A percentile compares a stretch with the other conserved stretches of the same genome.
Evolutionary conservation across 2,329 filamentous ascomycete species (phyloP).

Genomic region (Ophiostoma populinum): DNA sequence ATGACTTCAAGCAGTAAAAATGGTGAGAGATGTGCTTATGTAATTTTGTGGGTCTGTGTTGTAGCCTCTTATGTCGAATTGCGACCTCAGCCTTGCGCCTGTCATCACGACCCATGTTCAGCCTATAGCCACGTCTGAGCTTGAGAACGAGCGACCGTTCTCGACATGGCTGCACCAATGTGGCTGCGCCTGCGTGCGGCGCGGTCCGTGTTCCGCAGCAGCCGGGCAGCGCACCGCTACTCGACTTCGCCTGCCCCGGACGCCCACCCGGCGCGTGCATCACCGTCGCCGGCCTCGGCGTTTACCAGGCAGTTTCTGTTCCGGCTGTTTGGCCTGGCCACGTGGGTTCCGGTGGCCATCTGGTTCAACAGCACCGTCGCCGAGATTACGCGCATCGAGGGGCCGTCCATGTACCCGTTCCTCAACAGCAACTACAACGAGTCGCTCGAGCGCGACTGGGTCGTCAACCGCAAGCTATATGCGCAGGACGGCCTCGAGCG

Average conservation of each 20-base stretch:
- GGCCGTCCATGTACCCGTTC: conserved; percentile 60
- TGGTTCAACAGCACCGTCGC: conserved; percentile 45
- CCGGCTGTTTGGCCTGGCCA: conserved; percentile 34
- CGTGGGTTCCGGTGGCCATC: conserved; percentile 44
- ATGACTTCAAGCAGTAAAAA: too few species aligned
- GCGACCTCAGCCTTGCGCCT: too few species aligned
- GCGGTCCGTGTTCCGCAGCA: too few species aligned
- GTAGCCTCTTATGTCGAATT: too few species aligned
- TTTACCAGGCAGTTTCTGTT: conserved; percentile 23
- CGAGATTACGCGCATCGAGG: conserved; percentile 38
- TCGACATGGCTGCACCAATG: too few species aligned
- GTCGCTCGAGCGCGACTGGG: conserved; percentile 35
- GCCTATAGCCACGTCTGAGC: conserved; percentile 5
- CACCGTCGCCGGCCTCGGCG: not conserved
- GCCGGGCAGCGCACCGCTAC: too few species aligned
- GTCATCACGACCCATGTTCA: not conserved
- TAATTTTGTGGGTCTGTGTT: too few species aligned
- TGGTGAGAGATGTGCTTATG: too few species aligned
- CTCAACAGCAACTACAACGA: conserved; percentile 50
- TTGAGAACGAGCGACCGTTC: not conserved
- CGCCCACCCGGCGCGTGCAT: conserved; percentile 1
- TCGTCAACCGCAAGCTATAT: conserved; percentile 41
- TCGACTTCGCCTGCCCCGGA: too few species aligned
- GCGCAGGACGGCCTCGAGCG: conserved; percentile 40
- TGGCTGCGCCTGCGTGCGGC: too few species aligned